Percentiles rank a stretch among this genome's conserved stretches.
Conservation (phyloP, 1,284 basidiomycete genomes). For the Irpex sp. region DNA sequence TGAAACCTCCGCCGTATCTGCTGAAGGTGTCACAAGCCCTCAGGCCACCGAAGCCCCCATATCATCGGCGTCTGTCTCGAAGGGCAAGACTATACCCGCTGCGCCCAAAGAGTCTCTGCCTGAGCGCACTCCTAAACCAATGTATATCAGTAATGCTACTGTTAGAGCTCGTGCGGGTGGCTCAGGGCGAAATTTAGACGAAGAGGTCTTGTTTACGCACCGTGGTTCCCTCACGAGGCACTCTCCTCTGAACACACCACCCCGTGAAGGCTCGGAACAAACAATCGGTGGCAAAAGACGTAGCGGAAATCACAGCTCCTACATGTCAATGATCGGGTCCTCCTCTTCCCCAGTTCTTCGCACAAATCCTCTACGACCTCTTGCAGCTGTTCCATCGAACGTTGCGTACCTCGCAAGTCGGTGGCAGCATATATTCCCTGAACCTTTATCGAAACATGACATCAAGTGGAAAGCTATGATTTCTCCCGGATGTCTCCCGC, state of each 20-base stretch:
- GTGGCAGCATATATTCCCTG: constrained; percentile 89
- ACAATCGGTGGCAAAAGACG: constrained; percentile 50
- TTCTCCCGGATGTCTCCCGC: constrained; percentile 83
- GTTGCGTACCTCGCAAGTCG: constrained; percentile 66
- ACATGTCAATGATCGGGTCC: constrained; percentile 42
- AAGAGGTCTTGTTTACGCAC: constrained; percentile 48
- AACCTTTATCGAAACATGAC: constrained; percentile 75
- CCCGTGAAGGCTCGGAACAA: constrained; percentile 49
- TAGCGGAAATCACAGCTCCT: constrained; percentile 37
- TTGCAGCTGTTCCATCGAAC: constrained; percentile 49
- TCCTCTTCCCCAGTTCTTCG: constrained; percentile 43
- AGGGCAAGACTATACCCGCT: constrained; percentile 3
- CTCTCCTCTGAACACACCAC: constrained; percentile 65
- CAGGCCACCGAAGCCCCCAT: constrained; percentile 2
- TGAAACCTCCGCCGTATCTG: constrained; percentile 52
- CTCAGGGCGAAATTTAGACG: constrained; percentile 33
- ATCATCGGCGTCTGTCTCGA: constrained; percentile 5
- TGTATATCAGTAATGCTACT: constrained; percentile 50
- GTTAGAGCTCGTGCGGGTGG: constrained; percentile 18
- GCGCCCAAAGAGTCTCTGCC: constrained; percentile 6
- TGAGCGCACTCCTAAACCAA: constrained; percentile 37
- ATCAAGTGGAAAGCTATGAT: constrained; percentile 92
- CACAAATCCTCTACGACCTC: constrained; percentile 65
- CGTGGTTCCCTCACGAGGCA: constrained; percentile 43
- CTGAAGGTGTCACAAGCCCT: constrained; percentile 34